Evolutionary conservation across 331 rosid species (phyloP), one percentile per base, ranked within the genome.

Genomic region (Malus hybrid): DNA sequence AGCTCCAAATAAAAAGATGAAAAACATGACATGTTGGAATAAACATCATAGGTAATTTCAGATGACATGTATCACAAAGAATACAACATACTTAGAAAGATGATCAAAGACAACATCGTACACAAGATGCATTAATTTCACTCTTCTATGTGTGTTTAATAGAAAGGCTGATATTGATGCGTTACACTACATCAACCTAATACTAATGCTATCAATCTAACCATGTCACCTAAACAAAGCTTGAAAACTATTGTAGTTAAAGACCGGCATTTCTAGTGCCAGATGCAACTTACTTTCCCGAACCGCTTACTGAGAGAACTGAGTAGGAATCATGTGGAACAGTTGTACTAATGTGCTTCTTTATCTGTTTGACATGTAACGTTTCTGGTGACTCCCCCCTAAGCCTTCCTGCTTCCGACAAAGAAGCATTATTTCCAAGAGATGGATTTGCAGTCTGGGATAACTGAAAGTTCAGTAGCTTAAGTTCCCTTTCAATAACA

Each of bases 271-370:
- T 54, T 42, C 20, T 6, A 74, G 74, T 3, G 32, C 69, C 57
- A 33, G 76, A 57, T 11, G 85, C 73, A 77, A 86, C 99, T 87
- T 89, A 95, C 99, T 95, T 95, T 84, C 98, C 99, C 3, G 99
- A 95, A 86, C 93, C 89, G 95, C 99, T 95, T 54, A 92, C 86
- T 78, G 99, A 95, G 76, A 95, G 97, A 78, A 95, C 90, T 6
- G 99, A 95, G 80, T 92, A 86, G 16, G 99, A 93, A 88, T 95
- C 98, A 77, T 95, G 98, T n/a, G 98, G 98, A 88, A 92, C 98
- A 57, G 97, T 98, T 36, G 90, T 92, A 79, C 95, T 92, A 75
- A 95, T 92, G 82, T 89, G 97, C 86, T 95, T 95, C 82, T 87
- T 95, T 71, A 80, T 86, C 86, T 92, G 98, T 87, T 95, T 95